A percentile compares a stretch with the other conserved stretches of the same genome.
phyloP scores from a whole-genome alignment of 2,329 filamentous ascomycete genomes.

The Intubia oerlemansii region DNA sequence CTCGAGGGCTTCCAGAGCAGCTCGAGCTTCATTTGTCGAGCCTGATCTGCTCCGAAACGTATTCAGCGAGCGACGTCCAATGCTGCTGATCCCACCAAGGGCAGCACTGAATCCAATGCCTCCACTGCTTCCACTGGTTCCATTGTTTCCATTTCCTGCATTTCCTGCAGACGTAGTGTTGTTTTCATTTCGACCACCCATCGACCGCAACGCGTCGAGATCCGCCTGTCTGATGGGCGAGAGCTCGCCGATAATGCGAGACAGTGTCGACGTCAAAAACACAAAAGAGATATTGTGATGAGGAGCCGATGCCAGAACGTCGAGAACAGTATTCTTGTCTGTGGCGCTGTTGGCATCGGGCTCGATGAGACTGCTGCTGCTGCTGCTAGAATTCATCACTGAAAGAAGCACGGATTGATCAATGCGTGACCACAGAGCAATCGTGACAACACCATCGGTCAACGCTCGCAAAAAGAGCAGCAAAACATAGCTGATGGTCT shows the following conservation, averaged over 20 bases:
- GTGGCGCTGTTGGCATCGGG: conserved; percentile 14
- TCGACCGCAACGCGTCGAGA: conserved; percentile 13
- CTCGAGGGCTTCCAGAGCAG: conserved; percentile 18
- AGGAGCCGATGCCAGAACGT: conserved; percentile 48
- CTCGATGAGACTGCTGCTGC: conserved; percentile 8
- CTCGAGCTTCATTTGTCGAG: neutral
- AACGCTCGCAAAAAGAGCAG: conserved; percentile 55
- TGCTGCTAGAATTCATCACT: conserved; percentile 1
- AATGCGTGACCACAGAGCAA: conserved; percentile 46
- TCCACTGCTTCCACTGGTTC: conserved; percentile 5
- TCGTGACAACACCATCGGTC: conserved; percentile 58
- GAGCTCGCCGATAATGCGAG: conserved; percentile 27
- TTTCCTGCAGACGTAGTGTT: too few species aligned
- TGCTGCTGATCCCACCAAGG: conserved; percentile 1
- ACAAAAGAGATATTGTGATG: conserved; percentile 80
- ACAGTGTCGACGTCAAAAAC: conserved; percentile 60
- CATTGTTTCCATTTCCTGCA: too few species aligned
- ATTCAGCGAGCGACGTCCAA: conserved; percentile 22
- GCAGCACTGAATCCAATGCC: conserved; percentile 4
- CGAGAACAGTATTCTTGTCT: conserved; percentile 37
- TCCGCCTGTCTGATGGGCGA: conserved; percentile 18
- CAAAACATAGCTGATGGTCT: conserved; percentile 50
- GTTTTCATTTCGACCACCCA: too few species aligned
- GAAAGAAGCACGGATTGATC: conserved; percentile 24
- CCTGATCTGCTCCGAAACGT: conserved; percentile 8